Evolutionary conservation across 2,329 filamentous ascomycete genomes (phyloP).

Genomic region (Dothideomycetes sp.): DNA sequence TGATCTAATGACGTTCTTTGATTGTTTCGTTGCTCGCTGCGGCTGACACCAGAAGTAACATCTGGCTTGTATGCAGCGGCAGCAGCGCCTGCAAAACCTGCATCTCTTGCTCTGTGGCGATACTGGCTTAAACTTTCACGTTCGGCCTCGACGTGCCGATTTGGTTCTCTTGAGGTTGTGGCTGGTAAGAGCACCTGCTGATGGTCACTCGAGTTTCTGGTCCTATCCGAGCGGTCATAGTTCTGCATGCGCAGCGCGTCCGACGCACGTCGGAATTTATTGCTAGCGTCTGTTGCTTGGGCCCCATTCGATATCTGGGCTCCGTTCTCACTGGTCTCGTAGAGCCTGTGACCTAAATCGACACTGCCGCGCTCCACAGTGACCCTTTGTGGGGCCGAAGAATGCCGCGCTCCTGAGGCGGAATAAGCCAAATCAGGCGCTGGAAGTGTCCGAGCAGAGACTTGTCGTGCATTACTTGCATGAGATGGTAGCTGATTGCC

Average conservation of each 20-base stretch:
- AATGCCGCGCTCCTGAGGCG: not conserved
- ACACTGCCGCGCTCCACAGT: not conserved
- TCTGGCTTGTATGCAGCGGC: too few relatives aligned
- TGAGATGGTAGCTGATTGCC: not conserved
- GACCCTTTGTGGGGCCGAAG: not conserved
- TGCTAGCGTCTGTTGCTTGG: slow-evolving; percentile 2
- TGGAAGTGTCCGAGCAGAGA: not conserved
- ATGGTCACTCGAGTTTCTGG: too few relatives aligned
- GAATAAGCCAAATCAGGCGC: not conserved
- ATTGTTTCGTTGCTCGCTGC: not conserved
- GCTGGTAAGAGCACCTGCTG: not conserved
- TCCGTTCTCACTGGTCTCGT: not conserved
- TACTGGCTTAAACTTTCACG: slow-evolving; percentile 12
- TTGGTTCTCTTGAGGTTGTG: not conserved
- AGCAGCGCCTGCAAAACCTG: slow-evolving; percentile 20
- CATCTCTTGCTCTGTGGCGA: slow-evolving; percentile 17
- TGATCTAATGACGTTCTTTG: not conserved
- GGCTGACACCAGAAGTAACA: too few relatives aligned
- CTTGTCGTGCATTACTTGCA: not conserved
- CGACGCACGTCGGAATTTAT: slow-evolving; percentile 9
- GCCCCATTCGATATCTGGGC: not conserved
- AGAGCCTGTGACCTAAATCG: not conserved
- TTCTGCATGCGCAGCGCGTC: slow-evolving; percentile 8
- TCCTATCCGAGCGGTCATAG: too few relatives aligned
- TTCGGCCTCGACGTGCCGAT: not conserved